Conservation (phyloP, 441 rosid species). For the Arabidopsis hybrid region DNA sequence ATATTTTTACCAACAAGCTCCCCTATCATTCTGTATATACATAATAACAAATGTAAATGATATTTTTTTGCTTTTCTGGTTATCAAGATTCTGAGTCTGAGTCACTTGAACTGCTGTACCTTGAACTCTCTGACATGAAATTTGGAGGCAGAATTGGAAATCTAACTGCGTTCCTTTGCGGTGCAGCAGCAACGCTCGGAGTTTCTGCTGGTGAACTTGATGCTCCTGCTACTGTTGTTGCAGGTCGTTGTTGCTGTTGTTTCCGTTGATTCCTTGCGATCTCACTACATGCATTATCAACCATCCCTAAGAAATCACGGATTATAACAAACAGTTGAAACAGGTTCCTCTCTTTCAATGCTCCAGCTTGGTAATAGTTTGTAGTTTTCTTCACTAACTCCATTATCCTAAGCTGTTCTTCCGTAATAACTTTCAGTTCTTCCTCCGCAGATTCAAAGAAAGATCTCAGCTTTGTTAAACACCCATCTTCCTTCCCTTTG, state of each 20-base stretch:
- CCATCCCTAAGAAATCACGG: slow-evolving; percentile 79
- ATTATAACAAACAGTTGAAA: slow-evolving; percentile 77
- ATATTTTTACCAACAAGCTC: slow-evolving; percentile 25
- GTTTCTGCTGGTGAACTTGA: slow-evolving; percentile 46
- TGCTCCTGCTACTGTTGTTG: slow-evolving; percentile 36
- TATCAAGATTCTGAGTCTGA: slow-evolving; percentile 69
- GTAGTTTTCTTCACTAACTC: slow-evolving; percentile 75
- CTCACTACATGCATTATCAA: slow-evolving; percentile 73
- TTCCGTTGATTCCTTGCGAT: slow-evolving; percentile 70
- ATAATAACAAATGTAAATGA: slow-evolving; percentile 28
- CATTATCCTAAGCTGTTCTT: slow-evolving; percentile 61
- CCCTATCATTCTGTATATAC: slow-evolving; percentile 36
- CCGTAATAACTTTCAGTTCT: slow-evolving; percentile 55
- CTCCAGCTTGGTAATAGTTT: slow-evolving; percentile 82
- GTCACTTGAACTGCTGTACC: slow-evolving; percentile 51
- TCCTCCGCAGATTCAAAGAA: slow-evolving; percentile 69
- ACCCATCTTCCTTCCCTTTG: slow-evolving; percentile 54
- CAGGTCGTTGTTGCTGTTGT: slow-evolving; percentile 39
- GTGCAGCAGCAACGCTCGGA: slow-evolving; percentile 42
- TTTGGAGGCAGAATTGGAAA: slow-evolving; percentile 77
- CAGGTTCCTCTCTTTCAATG: slow-evolving; percentile 59
- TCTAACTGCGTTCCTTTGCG: slow-evolving; percentile 55
- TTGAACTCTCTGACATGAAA: slow-evolving; percentile 45
- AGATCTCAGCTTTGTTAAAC: slow-evolving; percentile 63
- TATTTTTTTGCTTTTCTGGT: neutral